Percentiles rank a stretch among this genome's conserved stretches.
Conservation (phyloP, 768 basidiomycete species). For the Tephrocybe sp. region DNA sequence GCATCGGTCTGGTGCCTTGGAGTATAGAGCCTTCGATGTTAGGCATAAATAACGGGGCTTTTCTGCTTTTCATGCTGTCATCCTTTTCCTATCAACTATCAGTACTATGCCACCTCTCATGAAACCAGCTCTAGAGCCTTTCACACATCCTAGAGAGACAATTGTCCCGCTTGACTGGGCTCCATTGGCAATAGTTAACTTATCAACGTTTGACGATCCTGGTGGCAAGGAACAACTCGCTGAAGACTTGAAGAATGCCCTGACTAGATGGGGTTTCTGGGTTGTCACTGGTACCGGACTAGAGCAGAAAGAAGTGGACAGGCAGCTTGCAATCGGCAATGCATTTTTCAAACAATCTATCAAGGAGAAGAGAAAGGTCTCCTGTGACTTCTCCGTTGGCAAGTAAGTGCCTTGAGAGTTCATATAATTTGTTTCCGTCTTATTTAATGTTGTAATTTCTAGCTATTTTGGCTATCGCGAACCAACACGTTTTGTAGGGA, state of each 20-base stretch:
- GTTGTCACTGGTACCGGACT: constrained; percentile 38
- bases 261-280: constrained; percentile 39
- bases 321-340: constrained; percentile 33
- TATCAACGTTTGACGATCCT: constrained; percentile 28
- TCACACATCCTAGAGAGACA: constrained; percentile 2
- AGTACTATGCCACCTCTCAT: constrained; percentile 7
- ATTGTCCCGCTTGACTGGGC: constrained; percentile 27
- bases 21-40: too few species aligned
- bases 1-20: neutral
- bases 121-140: constrained; percentile 8
- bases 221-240: constrained; percentile 31
- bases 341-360: constrained; percentile 33
- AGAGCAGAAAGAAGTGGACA: constrained; percentile 30
- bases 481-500: constrained; percentile 29
- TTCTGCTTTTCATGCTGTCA: neutral
- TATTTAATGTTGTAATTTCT: neutral
- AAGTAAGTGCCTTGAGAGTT: constrained; percentile 17
- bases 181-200: constrained; percentile 34
- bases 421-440: neutral
- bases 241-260: constrained; percentile 31
- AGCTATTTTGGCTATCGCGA: constrained; percentile 35
- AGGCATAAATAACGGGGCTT: neutral
- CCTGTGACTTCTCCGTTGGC: constrained; percentile 30
- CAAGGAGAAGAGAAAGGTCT: constrained; percentile 29
- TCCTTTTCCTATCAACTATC: neutral